These are phyloP conservation scores for Trametes cingulata DNA, from an alignment of 768 basidiomycete species.

Conservation along the genomic window DNA sequence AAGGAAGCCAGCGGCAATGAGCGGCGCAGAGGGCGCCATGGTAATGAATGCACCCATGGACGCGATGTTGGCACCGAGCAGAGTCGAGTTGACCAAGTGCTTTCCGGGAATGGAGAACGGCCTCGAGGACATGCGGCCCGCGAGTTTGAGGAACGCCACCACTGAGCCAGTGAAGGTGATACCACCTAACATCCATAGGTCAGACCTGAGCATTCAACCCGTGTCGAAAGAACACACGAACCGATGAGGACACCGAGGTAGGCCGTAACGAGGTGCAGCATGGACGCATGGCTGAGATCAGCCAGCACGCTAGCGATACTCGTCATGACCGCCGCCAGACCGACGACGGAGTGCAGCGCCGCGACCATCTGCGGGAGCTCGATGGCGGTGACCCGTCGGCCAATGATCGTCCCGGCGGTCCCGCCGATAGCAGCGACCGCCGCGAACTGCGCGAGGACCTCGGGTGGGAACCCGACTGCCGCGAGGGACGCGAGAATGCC, in stretches of 20 bases:
- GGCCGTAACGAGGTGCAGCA: conserved; percentile 78
- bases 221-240: conserved; percentile 32
- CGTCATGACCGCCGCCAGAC: conserved; percentile 86
- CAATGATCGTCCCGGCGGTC: conserved; percentile 67
- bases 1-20: conserved; percentile 77
- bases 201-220: too few relatives aligned
- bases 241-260: conserved; percentile 87
- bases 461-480: conserved; percentile 80
- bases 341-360: conserved; percentile 85
- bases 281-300: conserved; percentile 66
- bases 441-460: conserved; percentile 76
- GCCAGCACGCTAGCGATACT: conserved; percentile 80
- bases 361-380: conserved; percentile 85
- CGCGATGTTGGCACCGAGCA: conserved; percentile 70
- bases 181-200: conserved; percentile 49
- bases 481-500: conserved; percentile 79
- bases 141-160: conserved; percentile 86
- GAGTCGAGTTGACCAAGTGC: conserved; percentile 69
- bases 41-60: conserved; percentile 80
- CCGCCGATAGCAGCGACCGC: conserved; percentile 77
- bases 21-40: conserved; percentile 66
- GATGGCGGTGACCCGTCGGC: conserved; percentile 81
- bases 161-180: conserved; percentile 90
- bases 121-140: conserved; percentile 76
- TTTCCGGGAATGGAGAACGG: conserved; percentile 74